These are phyloP conservation scores for Hippophae gyantsensis DNA, from an alignment of 306 rosid genomes.

Conservation along the genomic window DNA sequence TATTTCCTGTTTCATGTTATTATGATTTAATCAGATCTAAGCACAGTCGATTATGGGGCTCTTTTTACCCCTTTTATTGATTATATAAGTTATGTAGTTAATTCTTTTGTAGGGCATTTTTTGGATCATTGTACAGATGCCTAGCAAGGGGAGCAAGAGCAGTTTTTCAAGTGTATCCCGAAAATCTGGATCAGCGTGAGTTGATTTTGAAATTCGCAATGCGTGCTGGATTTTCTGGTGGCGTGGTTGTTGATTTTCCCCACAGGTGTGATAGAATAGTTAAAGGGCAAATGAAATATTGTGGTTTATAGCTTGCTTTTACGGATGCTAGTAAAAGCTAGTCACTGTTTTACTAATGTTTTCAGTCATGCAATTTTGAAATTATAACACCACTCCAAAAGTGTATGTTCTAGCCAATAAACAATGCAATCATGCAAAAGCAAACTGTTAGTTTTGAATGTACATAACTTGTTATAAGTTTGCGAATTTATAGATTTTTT, in stretches of 20 bases:
- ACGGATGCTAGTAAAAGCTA: neutral
- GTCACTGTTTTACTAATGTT: too few species aligned
- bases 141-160: slow-evolving; percentile 85
- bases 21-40: slow-evolving; percentile 2
- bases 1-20: neutral
- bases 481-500: too few species aligned
- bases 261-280: slow-evolving; percentile 49
- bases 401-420: too few species aligned
- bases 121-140: slow-evolving; percentile 75
- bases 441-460: too few species aligned
- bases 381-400: too few species aligned
- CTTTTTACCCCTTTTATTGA: slow-evolving; percentile 8
- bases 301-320: neutral
- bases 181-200: slow-evolving; percentile 60
- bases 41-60: slow-evolving; percentile 1
- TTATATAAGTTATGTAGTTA: neutral
- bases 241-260: slow-evolving; percentile 83
- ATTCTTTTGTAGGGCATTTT: slow-evolving; percentile 59
- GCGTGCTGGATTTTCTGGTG: slow-evolving; percentile 93
- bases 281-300: neutral
- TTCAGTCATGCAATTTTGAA: too few species aligned
- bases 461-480: too few species aligned
- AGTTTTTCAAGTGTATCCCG: slow-evolving; percentile 78
- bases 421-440: too few species aligned
- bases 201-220: slow-evolving; percentile 73